A percentile compares a stretch with the other conserved stretches of the same genome.
Evolutionary conservation across 805 yeast genomes (phyloP).

Genomic region (Yarrowia alimentaria): DNA sequence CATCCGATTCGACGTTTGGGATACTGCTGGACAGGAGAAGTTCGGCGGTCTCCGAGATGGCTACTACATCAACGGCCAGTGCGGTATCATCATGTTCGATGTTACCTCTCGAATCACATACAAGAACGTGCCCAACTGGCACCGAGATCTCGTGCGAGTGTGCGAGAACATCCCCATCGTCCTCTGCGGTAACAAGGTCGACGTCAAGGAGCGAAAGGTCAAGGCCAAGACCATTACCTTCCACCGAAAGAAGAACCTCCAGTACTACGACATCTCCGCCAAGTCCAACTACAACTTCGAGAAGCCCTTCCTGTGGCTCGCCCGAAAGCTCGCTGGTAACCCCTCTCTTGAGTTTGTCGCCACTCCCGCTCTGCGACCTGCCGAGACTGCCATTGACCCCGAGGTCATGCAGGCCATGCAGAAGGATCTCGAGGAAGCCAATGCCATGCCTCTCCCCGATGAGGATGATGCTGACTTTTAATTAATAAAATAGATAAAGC

Average conservation of each 20-base stretch:
- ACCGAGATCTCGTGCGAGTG: conserved; percentile 98
- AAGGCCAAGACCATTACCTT: conserved; percentile 99
- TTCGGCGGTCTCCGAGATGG: conserved; percentile 99
- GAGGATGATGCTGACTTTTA: conserved; percentile 99
- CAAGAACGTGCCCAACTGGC: conserved; percentile 99
- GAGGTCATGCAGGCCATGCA: conserved; percentile 97
- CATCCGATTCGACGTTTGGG: conserved; percentile 99
- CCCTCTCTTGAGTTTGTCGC: conserved; percentile 98
- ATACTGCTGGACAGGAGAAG: conserved; percentile 99
- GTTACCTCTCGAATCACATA: conserved; percentile 99
- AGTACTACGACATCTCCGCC: conserved; percentile 99
- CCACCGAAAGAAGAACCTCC: conserved; percentile 99
- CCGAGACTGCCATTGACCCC: conserved; percentile 96
- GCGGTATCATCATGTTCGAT: conserved; percentile 99
- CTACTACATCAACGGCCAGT: conserved; percentile 98
- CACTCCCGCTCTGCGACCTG: conserved; percentile 99
- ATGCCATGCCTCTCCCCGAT: conserved; percentile 99
- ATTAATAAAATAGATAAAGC: conserved; percentile 32
- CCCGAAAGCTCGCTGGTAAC: conserved; percentile 98
- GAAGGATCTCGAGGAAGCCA: conserved; percentile 99
- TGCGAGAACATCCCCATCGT: conserved; percentile 99
- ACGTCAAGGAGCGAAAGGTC: conserved; percentile 99
- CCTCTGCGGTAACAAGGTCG: conserved; percentile 98
- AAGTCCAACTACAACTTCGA: conserved; percentile 99
- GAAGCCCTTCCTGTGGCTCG: conserved; percentile 99